Evolutionary conservation across 306 rosid species (phyloP), one percentile per base, ranked within the genome.

Genomic region (Gleditsia sinensis): DNA sequence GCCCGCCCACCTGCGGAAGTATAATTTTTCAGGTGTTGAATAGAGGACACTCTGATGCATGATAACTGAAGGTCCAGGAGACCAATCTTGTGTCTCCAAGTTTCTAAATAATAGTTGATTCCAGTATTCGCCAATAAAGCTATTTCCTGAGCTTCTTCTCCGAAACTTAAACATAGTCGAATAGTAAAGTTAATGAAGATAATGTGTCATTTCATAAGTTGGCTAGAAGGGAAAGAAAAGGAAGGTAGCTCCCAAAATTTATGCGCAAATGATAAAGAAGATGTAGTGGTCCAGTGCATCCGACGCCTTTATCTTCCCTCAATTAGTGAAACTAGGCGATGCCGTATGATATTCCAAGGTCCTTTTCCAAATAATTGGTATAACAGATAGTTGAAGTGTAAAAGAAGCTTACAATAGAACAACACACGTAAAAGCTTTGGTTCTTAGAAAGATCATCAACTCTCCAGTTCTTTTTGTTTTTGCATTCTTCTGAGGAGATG

Each of bases 401-500:
- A 43, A 68, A 46, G 42, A 23, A 67, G 7, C 57, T 75, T 65
- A 6, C 65, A 77, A 62, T n/a, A 75, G 19, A 71, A 57, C 66
- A 19, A 24, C 24, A 60, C 23, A 46, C 45, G 58, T 67, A n/a
- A 75, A 78, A 58, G 68, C 77, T 53, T 69, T 46, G 60, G 58
- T 24, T 75, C 73, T n/a, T n/a, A 70, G 72, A 78, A 51, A 70
- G 89, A 76, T 76, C 89, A 53, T 10, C 54, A 56, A 56, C 68
- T n/a, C n/a, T n/a, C n/a, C n/a, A n/a, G n/a, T n/a, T n/a, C n/a
- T n/a, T n/a, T n/a, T n/a, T n/a, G n/a, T n/a, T n/a, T n/a, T n/a
- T n/a, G n/a, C 20, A 72, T 24, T 28, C 50, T 65, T 0, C 46
- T 25, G 3, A 51, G 68, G 69, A 77, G 58, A 94, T 94, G 98